Conservation (phyloP, 1,284 basidiomycete genomes). For the Ganoderma leucocontextum region DNA sequence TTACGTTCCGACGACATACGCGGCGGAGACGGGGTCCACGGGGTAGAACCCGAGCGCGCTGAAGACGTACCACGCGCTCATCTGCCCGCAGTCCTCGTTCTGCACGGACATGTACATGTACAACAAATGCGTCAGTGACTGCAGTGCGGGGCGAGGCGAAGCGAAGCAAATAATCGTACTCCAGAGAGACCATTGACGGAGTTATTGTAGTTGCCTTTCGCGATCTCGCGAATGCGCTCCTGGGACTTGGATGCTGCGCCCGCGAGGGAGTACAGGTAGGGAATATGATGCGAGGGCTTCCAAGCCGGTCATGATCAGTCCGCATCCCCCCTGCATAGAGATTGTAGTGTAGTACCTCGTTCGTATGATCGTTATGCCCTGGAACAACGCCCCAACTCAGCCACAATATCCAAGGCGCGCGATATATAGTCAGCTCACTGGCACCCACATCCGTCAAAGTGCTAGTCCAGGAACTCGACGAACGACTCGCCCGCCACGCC, state of each 20-base stretch:
- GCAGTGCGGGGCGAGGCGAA: slow-evolving; percentile 11
- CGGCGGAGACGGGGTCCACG: slow-evolving; percentile 80
- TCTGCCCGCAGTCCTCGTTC: slow-evolving; percentile 92
- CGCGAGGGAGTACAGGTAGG: slow-evolving; percentile 81
- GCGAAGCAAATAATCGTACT: slow-evolving; percentile 46
- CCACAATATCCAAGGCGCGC: neutral
- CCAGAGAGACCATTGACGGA: slow-evolving; percentile 73
- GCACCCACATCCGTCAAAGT: slow-evolving; percentile 70
- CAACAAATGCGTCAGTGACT: slow-evolving; percentile 14
- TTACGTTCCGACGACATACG: slow-evolving; percentile 78
- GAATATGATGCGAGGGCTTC: slow-evolving; percentile 83
- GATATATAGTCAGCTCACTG: neutral
- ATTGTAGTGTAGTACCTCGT: slow-evolving; percentile 65
- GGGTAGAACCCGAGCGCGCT: slow-evolving; percentile 87
- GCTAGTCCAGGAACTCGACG: slow-evolving; percentile 74
- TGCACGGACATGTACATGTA: slow-evolving; percentile 38
- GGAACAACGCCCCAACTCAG: neutral
- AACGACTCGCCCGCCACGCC: slow-evolving; percentile 72
- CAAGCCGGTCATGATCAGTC: slow-evolving; percentile 10
- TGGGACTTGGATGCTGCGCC: slow-evolving; percentile 77
- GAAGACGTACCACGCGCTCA: slow-evolving; percentile 90
- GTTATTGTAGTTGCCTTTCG: slow-evolving; percentile 69
- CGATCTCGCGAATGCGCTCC: slow-evolving; percentile 73
- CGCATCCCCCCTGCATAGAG: neutral
- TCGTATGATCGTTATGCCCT: slow-evolving; percentile 86